Percentiles rank a stretch among this genome's conserved stretches.
Conservation (phyloP, 345 rosid genomes). For the Clausena lansium region DNA sequence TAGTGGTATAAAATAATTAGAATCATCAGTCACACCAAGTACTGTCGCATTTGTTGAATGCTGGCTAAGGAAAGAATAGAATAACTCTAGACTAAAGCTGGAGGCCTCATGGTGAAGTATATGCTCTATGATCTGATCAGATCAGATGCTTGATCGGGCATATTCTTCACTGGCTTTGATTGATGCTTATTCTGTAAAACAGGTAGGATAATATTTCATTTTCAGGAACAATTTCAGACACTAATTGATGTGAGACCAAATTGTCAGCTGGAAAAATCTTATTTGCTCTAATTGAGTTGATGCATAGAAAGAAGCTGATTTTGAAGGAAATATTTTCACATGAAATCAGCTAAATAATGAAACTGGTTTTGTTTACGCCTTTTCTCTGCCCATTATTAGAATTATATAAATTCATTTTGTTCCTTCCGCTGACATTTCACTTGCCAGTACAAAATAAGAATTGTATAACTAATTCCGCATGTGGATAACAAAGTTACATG, state of each 20-base stretch:
- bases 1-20: conserved; percentile 13
- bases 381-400: neutral
- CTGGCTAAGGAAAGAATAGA: conserved; percentile 25
- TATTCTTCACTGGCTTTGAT: conserved; percentile 18
- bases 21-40: conserved; percentile 18
- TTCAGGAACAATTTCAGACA: neutral
- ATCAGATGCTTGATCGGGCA: conserved; percentile 33
- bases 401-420: neutral
- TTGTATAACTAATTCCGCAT: neutral
- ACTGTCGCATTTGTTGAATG: neutral
- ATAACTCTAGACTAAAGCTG: conserved; percentile 13
- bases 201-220: neutral
- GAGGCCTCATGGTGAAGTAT: conserved; percentile 10
- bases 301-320: neutral
- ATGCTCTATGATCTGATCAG: conserved; percentile 17
- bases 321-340: neutral
- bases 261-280: neutral
- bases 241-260: neutral
- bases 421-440: neutral
- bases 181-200: conserved; percentile 30
- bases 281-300: neutral
- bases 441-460: neutral
- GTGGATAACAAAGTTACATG: neutral
- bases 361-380: neutral
- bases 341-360: neutral